A percentile compares a stretch with the other conserved stretches of the same genome.
Evolutionary conservation across 164 flowering plant genomes (phyloP).

Genomic region (Stephania japonica): DNA sequence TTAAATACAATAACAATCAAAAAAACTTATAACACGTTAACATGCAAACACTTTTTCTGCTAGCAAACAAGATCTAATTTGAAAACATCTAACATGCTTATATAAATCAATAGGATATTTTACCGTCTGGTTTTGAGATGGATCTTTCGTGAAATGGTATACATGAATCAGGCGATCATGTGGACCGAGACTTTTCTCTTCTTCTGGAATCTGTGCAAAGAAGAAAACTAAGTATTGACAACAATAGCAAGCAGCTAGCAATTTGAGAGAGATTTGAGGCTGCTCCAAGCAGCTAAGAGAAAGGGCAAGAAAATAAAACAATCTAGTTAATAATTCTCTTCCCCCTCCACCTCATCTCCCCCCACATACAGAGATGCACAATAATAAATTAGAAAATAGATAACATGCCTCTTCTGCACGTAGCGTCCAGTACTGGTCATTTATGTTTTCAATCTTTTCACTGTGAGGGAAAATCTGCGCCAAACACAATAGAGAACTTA

Average conservation of each 20-base stretch:
- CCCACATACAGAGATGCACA: neutral
- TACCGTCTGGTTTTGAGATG: constrained; percentile 84
- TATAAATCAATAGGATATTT: neutral
- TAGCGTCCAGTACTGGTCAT: constrained; percentile 87
- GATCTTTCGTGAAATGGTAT: constrained; percentile 86
- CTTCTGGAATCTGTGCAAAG: constrained; percentile 79
- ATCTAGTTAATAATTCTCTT: too few relatives aligned
- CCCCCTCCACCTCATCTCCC: too few relatives aligned
- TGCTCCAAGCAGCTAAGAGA: neutral
- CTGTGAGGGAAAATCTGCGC: constrained; percentile 65
- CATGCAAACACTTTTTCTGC: neutral
- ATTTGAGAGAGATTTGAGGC: neutral
- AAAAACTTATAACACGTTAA: too few relatives aligned
- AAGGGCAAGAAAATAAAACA: neutral
- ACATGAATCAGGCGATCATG: constrained; percentile 92
- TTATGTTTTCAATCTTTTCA: constrained; percentile 78
- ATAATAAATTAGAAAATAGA: neutral
- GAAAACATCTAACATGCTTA: neutral
- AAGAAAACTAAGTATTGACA: neutral
- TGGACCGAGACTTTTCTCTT: constrained; percentile 90
- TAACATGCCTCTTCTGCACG: constrained; percentile 75
- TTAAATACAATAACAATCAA: neutral
- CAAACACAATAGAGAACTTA: neutral
- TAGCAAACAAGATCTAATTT: neutral
- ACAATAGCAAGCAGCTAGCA: neutral